Evolutionary conservation across 768 basidiomycete genomes (phyloP), one percentile per base, ranked within the genome.

Genomic region (Termitomyces sp.): DNA sequence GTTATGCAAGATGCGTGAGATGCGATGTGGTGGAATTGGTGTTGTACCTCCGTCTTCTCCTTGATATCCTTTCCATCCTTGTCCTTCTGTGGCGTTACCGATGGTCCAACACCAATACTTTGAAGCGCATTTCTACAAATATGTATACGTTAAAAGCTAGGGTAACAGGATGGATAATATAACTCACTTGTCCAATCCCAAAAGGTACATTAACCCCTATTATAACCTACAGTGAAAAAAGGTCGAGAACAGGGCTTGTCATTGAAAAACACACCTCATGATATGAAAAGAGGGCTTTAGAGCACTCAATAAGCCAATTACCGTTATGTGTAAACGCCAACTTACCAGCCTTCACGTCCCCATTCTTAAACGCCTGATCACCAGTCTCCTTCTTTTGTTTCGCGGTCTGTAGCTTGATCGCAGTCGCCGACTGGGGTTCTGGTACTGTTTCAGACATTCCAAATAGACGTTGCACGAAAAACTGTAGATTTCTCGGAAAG

Each of bases 151-250:
- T 31, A 39, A 20, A 9, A 38, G 12, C 5, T 7, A 20, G 5
- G 31, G 7, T 7, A n/a, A 18, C 23, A 22, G 3, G 20, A 39
- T 31, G 27, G 46, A 15, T 39, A 43, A 43, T 27, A 40, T 12
- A 3, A 68, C 83, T 56, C 63, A 89, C 89, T 88, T 92, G 76
- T 91, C 86, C 45, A 93, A 68, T 20, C 91, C 91, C 40, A 82
- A 73, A 13, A 91, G 76, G 61, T 84, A 91, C 76, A 91, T 74
- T 49, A 91, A 70, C 22, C 89, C 73, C 90, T 89, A 41, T 16
- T n/a, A 49, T 29, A 47, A 39, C 42, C 27, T 50, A 38, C 35
- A 18, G 23, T 61, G 22, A 61, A 38, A 42, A 55, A 11, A 36
- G 41, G 5, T 35, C n/a, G 12, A 45, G 27, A 43, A 7, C 36